Evolutionary conservation across 768 basidiomycete genomes (phyloP).

Genomic region (Imleria badia): DNA sequence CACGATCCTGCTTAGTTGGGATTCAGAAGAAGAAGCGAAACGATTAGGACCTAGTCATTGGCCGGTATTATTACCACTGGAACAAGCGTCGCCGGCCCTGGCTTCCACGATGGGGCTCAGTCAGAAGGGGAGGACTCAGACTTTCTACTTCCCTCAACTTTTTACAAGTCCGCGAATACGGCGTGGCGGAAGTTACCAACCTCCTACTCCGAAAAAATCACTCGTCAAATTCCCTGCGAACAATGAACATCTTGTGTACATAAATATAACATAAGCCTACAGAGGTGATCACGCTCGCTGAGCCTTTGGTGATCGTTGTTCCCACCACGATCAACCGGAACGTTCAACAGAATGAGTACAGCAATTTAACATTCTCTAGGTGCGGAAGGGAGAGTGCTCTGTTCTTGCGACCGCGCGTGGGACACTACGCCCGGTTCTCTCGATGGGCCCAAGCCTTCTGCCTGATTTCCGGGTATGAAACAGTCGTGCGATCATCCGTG

Average conservation of each 20-base stretch:
- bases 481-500: constrained; percentile 2
- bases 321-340: constrained; percentile 17
- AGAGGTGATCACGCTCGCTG: background rate
- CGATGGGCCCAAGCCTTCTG: background rate
- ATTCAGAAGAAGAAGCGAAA: constrained; percentile 11
- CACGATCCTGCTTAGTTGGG: constrained; percentile 17
- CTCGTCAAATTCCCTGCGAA: background rate
- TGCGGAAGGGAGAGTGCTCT: background rate
- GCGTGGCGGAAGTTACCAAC: constrained; percentile 21
- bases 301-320: constrained; percentile 1
- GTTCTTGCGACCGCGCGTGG: constrained; percentile 2
- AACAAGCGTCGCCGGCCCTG: constrained; percentile 5
- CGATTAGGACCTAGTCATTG: constrained; percentile 20
- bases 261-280: constrained; percentile 14
- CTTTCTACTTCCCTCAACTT: constrained; percentile 7
- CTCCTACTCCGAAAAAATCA: background rate
- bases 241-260: constrained; percentile 13
- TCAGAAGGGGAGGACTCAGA: background rate
- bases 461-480: constrained; percentile 29
- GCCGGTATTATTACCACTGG: constrained; percentile 28
- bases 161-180: constrained; percentile 34
- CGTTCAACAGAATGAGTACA: background rate
- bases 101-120: constrained; percentile 8
- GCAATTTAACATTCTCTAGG: background rate
- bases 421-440: constrained; percentile 6